These are phyloP conservation scores for Ustilago cynodontis DNA, from an alignment of 1,284 basidiomycete genomes.

Conservation along the genomic window DNA sequence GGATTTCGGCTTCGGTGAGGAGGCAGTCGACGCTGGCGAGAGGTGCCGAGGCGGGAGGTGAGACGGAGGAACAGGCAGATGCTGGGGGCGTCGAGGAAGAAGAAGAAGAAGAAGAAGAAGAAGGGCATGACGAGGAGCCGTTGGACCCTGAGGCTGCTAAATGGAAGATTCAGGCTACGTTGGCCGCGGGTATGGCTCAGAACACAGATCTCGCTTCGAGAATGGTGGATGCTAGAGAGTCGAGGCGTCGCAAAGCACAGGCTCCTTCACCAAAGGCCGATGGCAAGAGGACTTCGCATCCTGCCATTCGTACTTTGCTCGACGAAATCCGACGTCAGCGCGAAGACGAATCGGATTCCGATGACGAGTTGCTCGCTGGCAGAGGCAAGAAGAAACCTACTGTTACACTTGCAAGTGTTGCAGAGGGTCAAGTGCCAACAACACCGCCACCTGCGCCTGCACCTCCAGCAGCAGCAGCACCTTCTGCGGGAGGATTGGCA, in stretches of 20 bases:
- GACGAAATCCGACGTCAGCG: conserved; percentile 61
- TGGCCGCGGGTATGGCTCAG: conserved; percentile 66
- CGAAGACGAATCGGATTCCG: conserved; percentile 51
- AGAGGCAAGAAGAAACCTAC: conserved; percentile 43
- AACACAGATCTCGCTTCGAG: conserved; percentile 64
- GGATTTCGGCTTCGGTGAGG: conserved; percentile 53
- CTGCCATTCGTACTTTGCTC: conserved; percentile 50
- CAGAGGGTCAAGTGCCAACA: conserved; percentile 18
- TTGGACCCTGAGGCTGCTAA: conserved; percentile 60
- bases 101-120: conserved; percentile 8
- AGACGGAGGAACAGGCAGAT: conserved; percentile 16
- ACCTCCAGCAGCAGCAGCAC: conserved; percentile 2
- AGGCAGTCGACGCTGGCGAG: conserved; percentile 42
- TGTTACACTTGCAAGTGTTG: conserved; percentile 17
- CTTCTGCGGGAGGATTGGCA: conserved; percentile 5
- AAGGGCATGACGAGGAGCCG: conserved; percentile 39
- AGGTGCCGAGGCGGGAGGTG: conserved; percentile 10
- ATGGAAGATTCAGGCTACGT: conserved; percentile 67
- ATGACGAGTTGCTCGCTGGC: conserved; percentile 44
- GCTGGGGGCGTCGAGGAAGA: too few relatives aligned
- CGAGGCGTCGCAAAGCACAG: conserved; percentile 44
- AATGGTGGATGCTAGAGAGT: conserved; percentile 65
- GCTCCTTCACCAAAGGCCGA: conserved; percentile 15
- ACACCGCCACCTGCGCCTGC: conserved; percentile 31
- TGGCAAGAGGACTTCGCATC: conserved; percentile 43